These are phyloP conservation scores for Coemansia umbellata DNA, from an alignment of 192 early-diverging fungal genomes.

Conservation along the genomic window DNA sequence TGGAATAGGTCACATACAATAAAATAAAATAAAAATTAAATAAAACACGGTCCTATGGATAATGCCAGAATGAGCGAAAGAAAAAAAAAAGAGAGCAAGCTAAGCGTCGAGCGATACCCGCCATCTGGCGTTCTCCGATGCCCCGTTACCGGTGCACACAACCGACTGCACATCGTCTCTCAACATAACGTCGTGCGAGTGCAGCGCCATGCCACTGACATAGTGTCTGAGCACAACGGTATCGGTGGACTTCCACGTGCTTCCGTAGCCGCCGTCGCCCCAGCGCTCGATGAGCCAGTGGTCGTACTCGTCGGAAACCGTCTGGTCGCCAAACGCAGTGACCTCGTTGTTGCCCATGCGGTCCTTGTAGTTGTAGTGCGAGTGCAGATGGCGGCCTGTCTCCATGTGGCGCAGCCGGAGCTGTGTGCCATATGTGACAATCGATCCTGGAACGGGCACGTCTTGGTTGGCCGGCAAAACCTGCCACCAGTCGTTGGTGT, in stretches of 20 bases:
- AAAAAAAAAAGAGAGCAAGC: neutral
- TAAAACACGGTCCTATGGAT: neutral
- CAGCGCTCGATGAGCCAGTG: constrained; percentile 57
- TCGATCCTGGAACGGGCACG: constrained; percentile 38
- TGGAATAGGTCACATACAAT: neutral
- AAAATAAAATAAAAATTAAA: neutral
- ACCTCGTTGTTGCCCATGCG: constrained; percentile 54
- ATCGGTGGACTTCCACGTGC: constrained; percentile 51
- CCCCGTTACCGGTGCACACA: constrained; percentile 43
- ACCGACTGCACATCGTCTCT: constrained; percentile 49
- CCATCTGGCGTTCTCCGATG: constrained; percentile 58
- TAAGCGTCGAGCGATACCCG: neutral
- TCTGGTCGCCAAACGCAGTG: constrained; percentile 52
- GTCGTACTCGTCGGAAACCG: constrained; percentile 52
- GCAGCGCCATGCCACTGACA: constrained; percentile 51
- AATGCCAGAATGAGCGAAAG: neutral
- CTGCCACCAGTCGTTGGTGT: constrained; percentile 50
- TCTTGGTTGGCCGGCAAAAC: constrained; percentile 51
- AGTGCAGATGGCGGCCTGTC: constrained; percentile 55
- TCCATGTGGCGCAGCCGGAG: constrained; percentile 53
- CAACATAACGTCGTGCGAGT: constrained; percentile 40
- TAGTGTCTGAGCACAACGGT: constrained; percentile 51
- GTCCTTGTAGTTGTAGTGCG: constrained; percentile 50
- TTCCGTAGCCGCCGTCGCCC: constrained; percentile 40
- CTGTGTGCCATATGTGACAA: constrained; percentile 45